Evolutionary conservation across 225 moss, liverwort and hornwort genomes (phyloP), one percentile per base, ranked within the genome.

Genomic region (Antitrichia curtipendula): DNA sequence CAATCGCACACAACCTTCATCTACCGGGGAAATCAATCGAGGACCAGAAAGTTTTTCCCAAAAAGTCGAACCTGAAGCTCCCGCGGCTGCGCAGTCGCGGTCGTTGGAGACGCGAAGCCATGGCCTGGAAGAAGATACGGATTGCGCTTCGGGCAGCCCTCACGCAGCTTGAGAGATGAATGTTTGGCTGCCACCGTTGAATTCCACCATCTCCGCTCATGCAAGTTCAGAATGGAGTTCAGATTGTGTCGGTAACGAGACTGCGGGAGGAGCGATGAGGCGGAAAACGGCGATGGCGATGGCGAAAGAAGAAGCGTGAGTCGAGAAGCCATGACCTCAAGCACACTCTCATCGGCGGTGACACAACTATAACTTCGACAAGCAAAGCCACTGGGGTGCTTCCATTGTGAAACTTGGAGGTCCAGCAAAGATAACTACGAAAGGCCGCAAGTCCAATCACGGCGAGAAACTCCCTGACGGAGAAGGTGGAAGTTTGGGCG

Each of bases 261-360:
- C 43, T 36, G 56, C 40, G 22, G 22, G 65, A 83, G 49, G 43
- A 73, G 57, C 80, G 58, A 36, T 14, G 64, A 63, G 34, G 60
- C 13, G 7, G 83, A 20, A 58, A 72, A 73, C 25, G 88, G 75
- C 75, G 58, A 85, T 76, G 75, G 52, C 14, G 53, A 77, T 61
- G 85, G 86, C 61, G 69, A 79, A n/a, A 83, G 80, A 45, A 84
- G 80, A 32, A 86, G 84, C 86, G 47, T 84, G 58, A 73, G 83
- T 63, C 78, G 78, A 86, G 88, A 88, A 74, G 89, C 84, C 88
- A 89, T 86, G 53, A 84, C 88, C 84, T 36, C n/a, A 25, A 58
- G 9, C 66, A 50, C 70, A 76, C 72, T 50, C 79, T 84, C 80
- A 84, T 80, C 49, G 63, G 70, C 43, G 29, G 16, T 38, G 32